Percentiles rank a stretch among this genome's conserved stretches.
These are phyloP conservation scores for Russula lepida DNA, from an alignment of 768 basidiomycete species.

Conservation along the genomic window DNA sequence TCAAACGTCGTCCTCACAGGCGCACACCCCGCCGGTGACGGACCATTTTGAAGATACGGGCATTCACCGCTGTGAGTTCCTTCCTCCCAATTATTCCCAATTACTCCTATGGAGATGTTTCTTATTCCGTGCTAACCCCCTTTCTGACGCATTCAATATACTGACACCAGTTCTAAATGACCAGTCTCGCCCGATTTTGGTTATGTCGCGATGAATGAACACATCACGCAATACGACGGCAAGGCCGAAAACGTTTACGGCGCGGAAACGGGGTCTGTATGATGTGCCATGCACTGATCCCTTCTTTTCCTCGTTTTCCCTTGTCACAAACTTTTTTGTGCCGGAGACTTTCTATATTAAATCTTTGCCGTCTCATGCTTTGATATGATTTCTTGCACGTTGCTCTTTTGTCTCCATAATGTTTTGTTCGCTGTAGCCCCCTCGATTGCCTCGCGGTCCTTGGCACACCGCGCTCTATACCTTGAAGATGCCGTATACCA, in stretches of 20 bases:
- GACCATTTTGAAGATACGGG: slow-evolving; percentile 63
- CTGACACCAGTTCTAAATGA: slow-evolving; percentile 34
- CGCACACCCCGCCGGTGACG: slow-evolving; percentile 67
- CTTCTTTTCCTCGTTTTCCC: slow-evolving; percentile 9
- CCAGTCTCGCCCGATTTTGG: slow-evolving; percentile 81
- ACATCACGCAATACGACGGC: slow-evolving; percentile 26
- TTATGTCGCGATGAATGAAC: slow-evolving; percentile 75
- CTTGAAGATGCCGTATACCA: slow-evolving; percentile 21
- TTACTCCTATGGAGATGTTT: not conserved
- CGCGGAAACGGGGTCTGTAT: slow-evolving; percentile 17
- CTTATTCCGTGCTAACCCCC: slow-evolving; percentile 4
- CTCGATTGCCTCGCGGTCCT: slow-evolving; percentile 15
- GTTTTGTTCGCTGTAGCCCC: slow-evolving; percentile 19
- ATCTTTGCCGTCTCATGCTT: slow-evolving; percentile 17
- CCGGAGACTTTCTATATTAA: slow-evolving; percentile 15
- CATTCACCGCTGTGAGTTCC: slow-evolving; percentile 74
- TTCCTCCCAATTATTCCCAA: not conserved
- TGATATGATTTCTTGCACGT: slow-evolving; percentile 21
- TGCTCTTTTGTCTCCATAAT: slow-evolving; percentile 14
- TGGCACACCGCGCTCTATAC: slow-evolving; percentile 18
- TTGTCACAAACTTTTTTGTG: slow-evolving; percentile 18
- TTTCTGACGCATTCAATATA: slow-evolving; percentile 19
- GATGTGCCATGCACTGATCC: slow-evolving; percentile 14
- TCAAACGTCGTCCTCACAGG: slow-evolving; percentile 70
- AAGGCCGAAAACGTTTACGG: slow-evolving; percentile 20